Base-by-base conservation (phyloP, 164 flowering plant genomes). In the Sedum album region DNA sequence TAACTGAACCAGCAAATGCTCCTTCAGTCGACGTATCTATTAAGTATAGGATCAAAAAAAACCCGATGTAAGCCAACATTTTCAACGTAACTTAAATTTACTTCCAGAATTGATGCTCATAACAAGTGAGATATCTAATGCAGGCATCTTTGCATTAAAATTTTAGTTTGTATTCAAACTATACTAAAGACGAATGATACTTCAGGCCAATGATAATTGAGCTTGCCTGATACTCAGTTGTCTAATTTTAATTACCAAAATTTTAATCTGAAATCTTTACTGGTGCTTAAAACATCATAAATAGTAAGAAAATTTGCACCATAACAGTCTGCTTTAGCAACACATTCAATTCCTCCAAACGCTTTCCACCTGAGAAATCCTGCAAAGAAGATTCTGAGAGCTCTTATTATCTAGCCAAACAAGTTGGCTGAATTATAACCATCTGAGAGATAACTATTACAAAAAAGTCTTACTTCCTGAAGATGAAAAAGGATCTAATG, bases 351-450 rank as follows among this genome's bases (percentile, higher is more conserved):
- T 94, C 99, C 81, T 86, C 86, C 81, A 94, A 86, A 60, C 96
- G 97, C 66, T 71, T 69, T 38, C 99, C 99, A 78, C 75, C 85
- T 21, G 99, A 87, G 70, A 84, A 87, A 78, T 94, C 94, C 97
- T 94, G 83, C 75, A 84, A 69, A 44, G 62, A 33, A 68, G 46
- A 71, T 60, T 68, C 44, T 62, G 69, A 41, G 17, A 35, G 66
- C 28, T 64, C 44, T 15, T 33, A n/a, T 5, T 64, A n/a, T 17
- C 41, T 17, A 64, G 39, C 15, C 15, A 41, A 41, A 9, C 8
- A 11, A 13, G 11, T 41, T 41, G 46, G 15, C 8, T 7, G 15
- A 41, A 41, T 41, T 41, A 41, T 14, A 41, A 15, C 11, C 14
- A 9, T 25, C 61, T 8, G 14, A 26, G 26, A 8, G 38, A 55